These are phyloP conservation scores for Cytospora schulzeri DNA, from an alignment of 2,329 filamentous ascomycete genomes.

Conservation along the genomic window DNA sequence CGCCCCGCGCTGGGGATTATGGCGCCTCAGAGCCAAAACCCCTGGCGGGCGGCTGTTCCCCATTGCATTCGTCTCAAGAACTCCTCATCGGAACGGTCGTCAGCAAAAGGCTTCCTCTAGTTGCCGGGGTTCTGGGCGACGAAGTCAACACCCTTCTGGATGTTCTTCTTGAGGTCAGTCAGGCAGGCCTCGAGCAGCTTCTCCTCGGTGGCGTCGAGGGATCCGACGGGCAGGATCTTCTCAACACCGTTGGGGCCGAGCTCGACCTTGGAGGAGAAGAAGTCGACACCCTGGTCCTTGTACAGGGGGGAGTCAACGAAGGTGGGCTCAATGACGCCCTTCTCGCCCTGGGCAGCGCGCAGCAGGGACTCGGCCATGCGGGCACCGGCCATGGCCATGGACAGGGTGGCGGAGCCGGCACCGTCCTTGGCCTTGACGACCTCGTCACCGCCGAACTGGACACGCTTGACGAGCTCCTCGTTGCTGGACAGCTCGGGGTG, in stretches of 20 bases:
- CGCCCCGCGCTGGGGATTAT: neutral
- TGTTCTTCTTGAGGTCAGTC: slow-evolving; percentile 88
- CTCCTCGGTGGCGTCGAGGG: slow-evolving; percentile 84
- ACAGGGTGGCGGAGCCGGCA: slow-evolving; percentile 93
- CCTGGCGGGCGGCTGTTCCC: neutral
- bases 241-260: slow-evolving; percentile 95
- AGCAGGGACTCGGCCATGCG: slow-evolving; percentile 87
- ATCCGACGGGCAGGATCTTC: slow-evolving; percentile 87
- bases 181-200: slow-evolving; percentile 85
- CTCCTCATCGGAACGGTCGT: neutral
- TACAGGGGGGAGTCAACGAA: slow-evolving; percentile 97
- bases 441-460: slow-evolving; percentile 99
- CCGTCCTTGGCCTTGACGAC: slow-evolving; percentile 99
- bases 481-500: slow-evolving; percentile 82
- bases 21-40: neutral
- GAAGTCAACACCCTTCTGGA: slow-evolving; percentile 79
- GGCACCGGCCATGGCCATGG: slow-evolving; percentile 95
- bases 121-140: slow-evolving; percentile 62
- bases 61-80: neutral
- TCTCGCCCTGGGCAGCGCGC: slow-evolving; percentile 89
- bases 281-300: slow-evolving; percentile 97
- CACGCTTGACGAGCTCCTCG: slow-evolving; percentile 82
- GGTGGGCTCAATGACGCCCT: slow-evolving; percentile 92
- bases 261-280: slow-evolving; percentile 95
- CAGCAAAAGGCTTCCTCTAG: slow-evolving; percentile 38